These are phyloP conservation scores for Trichoderma koningii DNA, from an alignment of 2,329 filamentous ascomycete genomes.

Conservation along the genomic window DNA sequence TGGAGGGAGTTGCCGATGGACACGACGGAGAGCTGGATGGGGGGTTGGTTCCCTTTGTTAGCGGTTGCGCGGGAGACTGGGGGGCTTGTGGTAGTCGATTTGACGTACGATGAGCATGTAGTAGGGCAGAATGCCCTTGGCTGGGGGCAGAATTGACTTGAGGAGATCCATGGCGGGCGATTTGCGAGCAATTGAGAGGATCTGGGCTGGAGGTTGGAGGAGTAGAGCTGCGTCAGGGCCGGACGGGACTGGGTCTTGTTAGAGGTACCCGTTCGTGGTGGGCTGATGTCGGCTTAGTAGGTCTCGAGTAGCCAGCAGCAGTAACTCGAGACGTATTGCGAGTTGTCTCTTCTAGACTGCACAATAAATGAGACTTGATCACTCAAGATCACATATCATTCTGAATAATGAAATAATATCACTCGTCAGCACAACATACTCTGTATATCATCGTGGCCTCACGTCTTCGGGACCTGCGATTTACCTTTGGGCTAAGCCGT, in stretches of 20 bases:
- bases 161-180: conserved; percentile 48
- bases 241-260: not conserved
- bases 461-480: not conserved
- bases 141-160: conserved; percentile 48
- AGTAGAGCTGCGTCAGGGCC: not conserved
- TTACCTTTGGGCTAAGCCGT: conserved; percentile 10
- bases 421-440: not conserved
- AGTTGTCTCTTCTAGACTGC: not conserved
- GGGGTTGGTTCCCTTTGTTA: not conserved
- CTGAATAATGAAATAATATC: too few species aligned
- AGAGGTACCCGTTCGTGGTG: not conserved
- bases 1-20: conserved; percentile 85
- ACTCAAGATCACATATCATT: rapidly evolving
- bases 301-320: not conserved
- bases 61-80: not conserved
- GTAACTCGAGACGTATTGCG: too few species aligned
- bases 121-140: conserved; percentile 59
- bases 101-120: conserved; percentile 58
- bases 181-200: not conserved
- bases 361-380: not conserved
- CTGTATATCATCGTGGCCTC: not conserved
- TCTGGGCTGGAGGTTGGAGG: not conserved
- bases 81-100: not conserved
- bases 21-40: conserved; percentile 71
- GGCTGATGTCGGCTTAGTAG: not conserved